Evolutionary conservation across 2,329 filamentous ascomycete genomes (phyloP).

Genomic region (Gaeumannomyces sp.): DNA sequence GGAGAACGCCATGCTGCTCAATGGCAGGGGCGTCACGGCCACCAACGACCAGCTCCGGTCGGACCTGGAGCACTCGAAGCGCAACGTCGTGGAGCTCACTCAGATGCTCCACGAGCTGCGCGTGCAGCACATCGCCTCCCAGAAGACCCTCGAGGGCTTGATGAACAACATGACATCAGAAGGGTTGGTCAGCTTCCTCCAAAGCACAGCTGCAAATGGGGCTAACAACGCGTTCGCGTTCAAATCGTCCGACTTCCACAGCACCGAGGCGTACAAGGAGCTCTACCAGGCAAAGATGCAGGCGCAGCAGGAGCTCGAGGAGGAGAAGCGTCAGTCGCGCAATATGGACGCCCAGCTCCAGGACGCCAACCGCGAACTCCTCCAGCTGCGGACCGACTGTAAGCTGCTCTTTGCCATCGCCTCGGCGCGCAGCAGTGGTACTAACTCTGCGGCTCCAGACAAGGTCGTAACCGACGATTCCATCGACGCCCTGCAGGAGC

Average conservation of each 20-base stretch:
- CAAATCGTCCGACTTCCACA: constrained; percentile 17
- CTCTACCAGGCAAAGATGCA: constrained; percentile 43
- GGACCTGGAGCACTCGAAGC: constrained; percentile 49
- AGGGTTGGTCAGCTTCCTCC: constrained; percentile 41
- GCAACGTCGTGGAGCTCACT: constrained; percentile 45
- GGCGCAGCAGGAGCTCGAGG: constrained; percentile 40
- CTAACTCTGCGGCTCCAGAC: constrained; percentile 14
- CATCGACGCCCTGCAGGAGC: constrained; percentile 46
- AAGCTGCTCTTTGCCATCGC: constrained; percentile 25
- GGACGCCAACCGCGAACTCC: constrained; percentile 49
- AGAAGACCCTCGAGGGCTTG: constrained; percentile 52
- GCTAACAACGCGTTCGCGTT: not conserved
- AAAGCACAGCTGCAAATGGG: constrained; percentile 8
- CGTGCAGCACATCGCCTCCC: constrained; percentile 50
- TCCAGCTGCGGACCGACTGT: constrained; percentile 46
- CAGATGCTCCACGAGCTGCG: constrained; percentile 50
- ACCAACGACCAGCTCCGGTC: constrained; percentile 48
- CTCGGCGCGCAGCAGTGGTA: constrained; percentile 4
- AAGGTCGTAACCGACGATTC: constrained; percentile 42
- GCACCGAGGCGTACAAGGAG: constrained; percentile 44
- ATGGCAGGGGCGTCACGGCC: constrained; percentile 45
- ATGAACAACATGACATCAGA: constrained; percentile 44
- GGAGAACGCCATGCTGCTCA: constrained; percentile 54
- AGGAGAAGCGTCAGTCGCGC: constrained; percentile 35
- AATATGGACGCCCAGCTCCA: constrained; percentile 42